These are phyloP conservation scores for Aspergillus sclerotialis DNA, from an alignment of 2,329 filamentous ascomycete genomes.

Conservation along the genomic window DNA sequence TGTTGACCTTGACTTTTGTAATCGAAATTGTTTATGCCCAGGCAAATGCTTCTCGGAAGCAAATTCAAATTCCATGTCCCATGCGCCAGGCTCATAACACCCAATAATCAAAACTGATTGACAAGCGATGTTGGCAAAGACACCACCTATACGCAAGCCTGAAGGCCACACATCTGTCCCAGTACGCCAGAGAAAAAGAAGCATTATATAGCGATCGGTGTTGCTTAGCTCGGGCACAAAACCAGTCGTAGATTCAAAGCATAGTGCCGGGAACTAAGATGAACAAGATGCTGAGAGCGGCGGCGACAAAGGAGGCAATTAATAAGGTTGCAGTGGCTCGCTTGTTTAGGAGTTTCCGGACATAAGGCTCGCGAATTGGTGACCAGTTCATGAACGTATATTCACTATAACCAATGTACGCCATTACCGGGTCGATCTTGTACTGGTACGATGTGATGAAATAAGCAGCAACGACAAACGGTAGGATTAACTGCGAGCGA, in stretches of 20 bases:
- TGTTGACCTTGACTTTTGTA: too few species aligned
- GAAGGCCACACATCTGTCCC: background rate
- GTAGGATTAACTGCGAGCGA: constrained; percentile 61
- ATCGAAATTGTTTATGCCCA: too few species aligned
- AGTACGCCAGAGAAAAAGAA: background rate
- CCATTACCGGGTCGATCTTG: constrained; percentile 85
- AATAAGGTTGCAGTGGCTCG: constrained; percentile 74
- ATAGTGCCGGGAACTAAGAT: constrained; percentile 81
- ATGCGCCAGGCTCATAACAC: constrained; percentile 7
- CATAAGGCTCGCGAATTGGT: constrained; percentile 80
- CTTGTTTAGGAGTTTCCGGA: constrained; percentile 76
- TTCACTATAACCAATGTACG: constrained; percentile 83
- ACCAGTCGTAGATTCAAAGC: constrained; percentile 20
- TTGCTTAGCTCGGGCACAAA: background rate
- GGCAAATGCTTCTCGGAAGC: constrained; percentile 14
- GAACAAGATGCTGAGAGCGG: constrained; percentile 81
- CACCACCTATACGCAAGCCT: too few species aligned
- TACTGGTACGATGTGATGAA: constrained; percentile 89
- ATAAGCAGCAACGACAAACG: constrained; percentile 88
- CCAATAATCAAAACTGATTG: constrained; percentile 1
- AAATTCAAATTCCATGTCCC: constrained; percentile 6
- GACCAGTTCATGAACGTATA: constrained; percentile 94
- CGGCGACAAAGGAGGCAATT: constrained; percentile 68
- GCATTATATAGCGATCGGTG: background rate
- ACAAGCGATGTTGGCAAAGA: too few species aligned